A percentile compares a stretch with the other conserved stretches of the same genome.
Evolutionary conservation across 768 basidiomycete species (phyloP).

Genomic region (Symmetrospora coprosmae): DNA sequence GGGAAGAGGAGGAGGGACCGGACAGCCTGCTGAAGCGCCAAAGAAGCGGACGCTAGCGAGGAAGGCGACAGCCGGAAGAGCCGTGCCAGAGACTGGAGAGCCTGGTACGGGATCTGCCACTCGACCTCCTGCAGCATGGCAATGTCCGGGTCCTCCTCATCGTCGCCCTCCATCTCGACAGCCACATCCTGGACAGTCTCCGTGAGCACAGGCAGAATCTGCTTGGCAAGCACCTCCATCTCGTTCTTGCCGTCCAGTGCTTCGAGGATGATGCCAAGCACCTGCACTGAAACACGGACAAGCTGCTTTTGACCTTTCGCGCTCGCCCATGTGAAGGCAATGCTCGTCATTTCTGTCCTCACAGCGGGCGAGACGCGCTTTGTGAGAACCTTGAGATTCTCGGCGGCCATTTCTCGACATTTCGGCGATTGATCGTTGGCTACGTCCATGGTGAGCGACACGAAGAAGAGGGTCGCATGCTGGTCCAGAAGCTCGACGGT

Average conservation of each 20-base stretch:
- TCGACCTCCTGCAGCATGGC: slow-evolving; percentile 48
- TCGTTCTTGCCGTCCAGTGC: slow-evolving; percentile 43
- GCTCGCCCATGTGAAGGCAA: slow-evolving; percentile 64
- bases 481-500: slow-evolving; percentile 52
- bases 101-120: slow-evolving; percentile 75
- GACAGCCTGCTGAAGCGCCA: slow-evolving; percentile 52
- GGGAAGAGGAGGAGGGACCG: slow-evolving; percentile 63
- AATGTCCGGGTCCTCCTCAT: slow-evolving; percentile 25
- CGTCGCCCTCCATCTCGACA: slow-evolving; percentile 41
- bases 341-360: slow-evolving; percentile 48
- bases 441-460: slow-evolving; percentile 76
- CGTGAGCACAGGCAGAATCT: slow-evolving; percentile 32
- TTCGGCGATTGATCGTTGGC: slow-evolving; percentile 86
- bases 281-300: slow-evolving; percentile 59
- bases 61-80: slow-evolving; percentile 42
- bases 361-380: slow-evolving; percentile 51
- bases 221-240: slow-evolving; percentile 32
- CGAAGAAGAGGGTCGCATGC: slow-evolving; percentile 75
- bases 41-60: slow-evolving; percentile 21
- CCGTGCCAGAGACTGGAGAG: slow-evolving; percentile 53
- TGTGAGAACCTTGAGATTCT: slow-evolving; percentile 64
- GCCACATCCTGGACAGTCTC: slow-evolving; percentile 38
- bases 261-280: slow-evolving; percentile 69
- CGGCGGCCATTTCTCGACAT: slow-evolving; percentile 76
- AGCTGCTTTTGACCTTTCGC: slow-evolving; percentile 51